A percentile compares a stretch with the other conserved stretches of the same genome.
These are phyloP conservation scores for Comarum palustre DNA, from an alignment of 306 rosid genomes.

Conservation along the genomic window DNA sequence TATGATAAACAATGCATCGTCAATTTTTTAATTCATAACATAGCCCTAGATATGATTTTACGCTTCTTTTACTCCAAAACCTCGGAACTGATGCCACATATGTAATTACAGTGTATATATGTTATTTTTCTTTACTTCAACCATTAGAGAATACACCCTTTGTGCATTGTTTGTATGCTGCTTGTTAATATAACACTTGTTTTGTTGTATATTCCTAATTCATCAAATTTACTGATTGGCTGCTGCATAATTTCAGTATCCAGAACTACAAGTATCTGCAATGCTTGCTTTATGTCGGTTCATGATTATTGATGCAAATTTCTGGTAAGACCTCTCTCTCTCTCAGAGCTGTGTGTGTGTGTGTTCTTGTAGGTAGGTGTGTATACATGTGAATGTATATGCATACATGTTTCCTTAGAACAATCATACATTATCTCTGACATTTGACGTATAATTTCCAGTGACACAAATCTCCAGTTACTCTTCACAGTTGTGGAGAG, in stretches of 20 bases:
- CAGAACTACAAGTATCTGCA: slow-evolving; percentile 89
- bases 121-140: neutral
- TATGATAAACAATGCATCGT: neutral
- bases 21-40: neutral
- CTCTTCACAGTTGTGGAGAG: slow-evolving; percentile 86
- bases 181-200: neutral
- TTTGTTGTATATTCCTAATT: neutral
- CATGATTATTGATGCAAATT: slow-evolving; percentile 86
- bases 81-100: slow-evolving; percentile 8
- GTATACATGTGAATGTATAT: neutral
- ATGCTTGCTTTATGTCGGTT: slow-evolving; percentile 95
- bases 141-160: neutral
- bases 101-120: neutral
- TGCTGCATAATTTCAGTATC: slow-evolving; percentile 53
- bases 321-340: slow-evolving; percentile 60
- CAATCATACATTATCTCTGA: slow-evolving; percentile 17
- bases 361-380: neutral
- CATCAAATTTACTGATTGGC: slow-evolving; percentile 8
- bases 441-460: slow-evolving; percentile 34
- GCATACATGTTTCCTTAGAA: slow-evolving; percentile 1
- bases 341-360: neutral
- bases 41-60: neutral
- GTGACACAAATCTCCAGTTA: slow-evolving; percentile 87
- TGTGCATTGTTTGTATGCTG: neutral
- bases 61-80: neutral